These are phyloP conservation scores for Diaporthe humulicola DNA, from an alignment of 2,329 filamentous ascomycete genomes.

Conservation along the genomic window DNA sequence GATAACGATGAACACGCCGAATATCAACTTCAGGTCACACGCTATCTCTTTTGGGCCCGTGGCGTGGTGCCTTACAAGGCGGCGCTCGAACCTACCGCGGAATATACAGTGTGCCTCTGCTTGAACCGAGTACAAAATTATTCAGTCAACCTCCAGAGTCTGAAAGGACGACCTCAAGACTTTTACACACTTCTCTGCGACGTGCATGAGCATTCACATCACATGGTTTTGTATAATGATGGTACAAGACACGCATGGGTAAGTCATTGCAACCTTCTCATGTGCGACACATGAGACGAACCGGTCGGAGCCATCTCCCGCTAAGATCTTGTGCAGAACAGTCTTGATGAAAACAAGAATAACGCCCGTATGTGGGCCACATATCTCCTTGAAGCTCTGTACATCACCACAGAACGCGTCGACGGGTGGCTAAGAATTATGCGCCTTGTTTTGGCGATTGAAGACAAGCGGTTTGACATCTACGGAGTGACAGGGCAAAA, in stretches of 20 bases:
- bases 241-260: background rate
- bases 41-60: too few species aligned
- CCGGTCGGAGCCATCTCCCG: too few species aligned
- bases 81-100: too few species aligned
- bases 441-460: accelerated
- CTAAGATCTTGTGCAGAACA: background rate
- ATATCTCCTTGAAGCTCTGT: background rate
- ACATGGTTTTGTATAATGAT: background rate
- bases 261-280: background rate
- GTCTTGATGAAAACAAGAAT: background rate
- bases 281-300: background rate
- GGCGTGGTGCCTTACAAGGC: too few species aligned
- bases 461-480: background rate
- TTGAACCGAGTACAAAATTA: background rate
- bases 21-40: too few species aligned
- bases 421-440: background rate
- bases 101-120: too few species aligned
- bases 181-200: background rate
- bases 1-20: too few species aligned
- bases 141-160: background rate
- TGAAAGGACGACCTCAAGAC: background rate
- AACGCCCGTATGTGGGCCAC: background rate
- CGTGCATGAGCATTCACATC: background rate
- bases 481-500: too few species aligned
- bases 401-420: background rate